These are phyloP conservation scores for Sedum album DNA, from an alignment of 164 flowering plant species.

Conservation along the genomic window DNA sequence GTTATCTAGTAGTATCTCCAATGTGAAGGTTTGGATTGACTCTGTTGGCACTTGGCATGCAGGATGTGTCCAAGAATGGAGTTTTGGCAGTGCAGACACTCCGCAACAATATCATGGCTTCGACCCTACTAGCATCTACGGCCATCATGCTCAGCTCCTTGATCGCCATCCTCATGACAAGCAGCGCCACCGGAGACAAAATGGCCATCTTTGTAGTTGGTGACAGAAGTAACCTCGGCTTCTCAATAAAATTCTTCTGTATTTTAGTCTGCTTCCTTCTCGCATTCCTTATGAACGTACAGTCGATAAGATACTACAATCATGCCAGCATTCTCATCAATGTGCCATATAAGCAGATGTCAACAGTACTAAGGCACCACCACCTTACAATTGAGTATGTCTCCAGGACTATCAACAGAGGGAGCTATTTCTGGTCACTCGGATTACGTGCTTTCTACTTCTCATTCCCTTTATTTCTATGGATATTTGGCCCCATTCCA, in stretches of 20 bases:
- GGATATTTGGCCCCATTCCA: slow-evolving; percentile 89
- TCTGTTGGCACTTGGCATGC: neutral
- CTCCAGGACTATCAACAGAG: slow-evolving; percentile 40
- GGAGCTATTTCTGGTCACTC: slow-evolving; percentile 79
- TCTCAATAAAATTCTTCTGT: slow-evolving; percentile 60
- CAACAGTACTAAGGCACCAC: slow-evolving; percentile 15
- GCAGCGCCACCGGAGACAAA: slow-evolving; percentile 5
- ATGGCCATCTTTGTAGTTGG: slow-evolving; percentile 27
- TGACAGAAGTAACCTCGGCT: slow-evolving; percentile 36
- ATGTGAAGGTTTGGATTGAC: no score
- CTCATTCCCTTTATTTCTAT: slow-evolving; percentile 72
- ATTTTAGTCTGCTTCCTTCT: slow-evolving; percentile 60
- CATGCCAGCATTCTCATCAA: slow-evolving; percentile 86
- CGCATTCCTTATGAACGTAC: slow-evolving; percentile 67
- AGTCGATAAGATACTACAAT: slow-evolving; percentile 79
- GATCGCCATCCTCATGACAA: slow-evolving; percentile 59
- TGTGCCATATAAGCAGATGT: slow-evolving; percentile 50
- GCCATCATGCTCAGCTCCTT: slow-evolving; percentile 77
- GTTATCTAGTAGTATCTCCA: no score
- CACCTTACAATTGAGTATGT: slow-evolving; percentile 47
- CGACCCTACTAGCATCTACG: slow-evolving; percentile 71
- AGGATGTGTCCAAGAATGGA: slow-evolving; percentile 69
- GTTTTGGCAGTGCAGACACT: slow-evolving; percentile 80
- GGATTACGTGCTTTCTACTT: slow-evolving; percentile 76
- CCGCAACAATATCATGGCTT: slow-evolving; percentile 92